Base-by-base conservation (phyloP, 1,139 yeast genomes). In the Protomyces macrosporus region DNA sequence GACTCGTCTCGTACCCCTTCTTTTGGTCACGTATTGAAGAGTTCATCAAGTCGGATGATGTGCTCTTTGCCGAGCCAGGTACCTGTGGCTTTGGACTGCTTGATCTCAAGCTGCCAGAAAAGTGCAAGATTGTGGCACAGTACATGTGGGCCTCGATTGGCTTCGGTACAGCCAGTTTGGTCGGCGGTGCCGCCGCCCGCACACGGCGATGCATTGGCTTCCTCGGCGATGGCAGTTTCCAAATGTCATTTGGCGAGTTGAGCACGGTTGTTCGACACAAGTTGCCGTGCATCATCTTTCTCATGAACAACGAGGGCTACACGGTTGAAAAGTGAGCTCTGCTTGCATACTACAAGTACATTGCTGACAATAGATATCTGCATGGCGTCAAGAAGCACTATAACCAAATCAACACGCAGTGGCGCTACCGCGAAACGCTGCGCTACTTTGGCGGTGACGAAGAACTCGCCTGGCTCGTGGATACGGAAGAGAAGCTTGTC, bases 191-290 rank as follows among this genome's bases (percentile, higher is more conserved):
- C 36, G 59, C 59, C 14, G 37, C 52, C 52, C 34, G 65, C 35
- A 48, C 52, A 45, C 60, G 60, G 16, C 7, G 64, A 36, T 36
- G 88, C 32, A 75, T 88, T n/a, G 76, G 90, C 9, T 77, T 88
- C 35, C 90, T 87, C 77, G 97, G 97, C 58, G 97, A 90, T 72
- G 97, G 97, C 1, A 85, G 95, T 6, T 90, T 96, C 1, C 95
- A 88, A 76, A 88, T 90, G 95, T 88, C 96, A 1, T 80, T 86
- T 55, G 90, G 86, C 74, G 97, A 90, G 73, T 75, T 89, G 56
- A 83, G 91, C 1, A 83, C 89, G 23, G 85, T 81, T 72, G 75
- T 87, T 57, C 81, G 90, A 65, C 79, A 82, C 69, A 78, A 80
- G 33, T 77, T 86, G 40, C 81, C 82, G 23, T 87, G 91, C 34